These are phyloP conservation scores for Mollisiaceae sp. DNA, from an alignment of 2,329 filamentous ascomycete genomes.

Conservation along the genomic window DNA sequence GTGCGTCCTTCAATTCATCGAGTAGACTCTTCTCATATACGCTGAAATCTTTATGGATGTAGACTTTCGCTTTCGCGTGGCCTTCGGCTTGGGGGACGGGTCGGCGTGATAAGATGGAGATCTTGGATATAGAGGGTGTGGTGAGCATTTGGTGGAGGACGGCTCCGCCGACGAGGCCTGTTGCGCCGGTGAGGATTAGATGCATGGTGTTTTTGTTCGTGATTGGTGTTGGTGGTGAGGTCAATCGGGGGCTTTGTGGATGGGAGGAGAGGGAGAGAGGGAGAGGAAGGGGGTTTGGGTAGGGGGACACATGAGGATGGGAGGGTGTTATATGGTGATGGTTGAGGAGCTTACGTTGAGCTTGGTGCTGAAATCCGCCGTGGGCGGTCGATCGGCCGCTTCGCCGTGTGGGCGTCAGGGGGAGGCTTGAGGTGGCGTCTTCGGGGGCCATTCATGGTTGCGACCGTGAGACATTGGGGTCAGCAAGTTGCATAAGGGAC, in stretches of 20 bases:
- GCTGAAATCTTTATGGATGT: slow-evolving; percentile 70
- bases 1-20: slow-evolving; percentile 64
- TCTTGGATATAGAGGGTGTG: slow-evolving; percentile 57
- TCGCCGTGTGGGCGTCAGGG: not conserved
- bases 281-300: not conserved
- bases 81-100: slow-evolving; percentile 67
- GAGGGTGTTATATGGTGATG: not conserved
- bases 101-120: slow-evolving; percentile 70
- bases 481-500: slow-evolving; percentile 1
- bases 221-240: too few species aligned
- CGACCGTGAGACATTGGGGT: not conserved
- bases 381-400: not conserved
- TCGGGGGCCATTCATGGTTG: not conserved
- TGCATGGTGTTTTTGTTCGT: slow-evolving; percentile 51
- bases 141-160: slow-evolving; percentile 67
- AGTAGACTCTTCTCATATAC: slow-evolving; percentile 64
- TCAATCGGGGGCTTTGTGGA: not conserved
- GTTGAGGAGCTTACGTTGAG: not conserved
- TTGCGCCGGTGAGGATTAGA: slow-evolving; percentile 71
- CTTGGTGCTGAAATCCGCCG: not conserved
- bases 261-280: not conserved
- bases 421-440: not conserved
- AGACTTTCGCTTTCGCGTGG: slow-evolving; percentile 66
- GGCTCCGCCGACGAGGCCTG: slow-evolving; percentile 66
- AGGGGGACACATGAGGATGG: not conserved